Base-by-base conservation (phyloP, 495 filamentous ascomycete genomes). In the Penicillium dipodomyicola region DNA sequence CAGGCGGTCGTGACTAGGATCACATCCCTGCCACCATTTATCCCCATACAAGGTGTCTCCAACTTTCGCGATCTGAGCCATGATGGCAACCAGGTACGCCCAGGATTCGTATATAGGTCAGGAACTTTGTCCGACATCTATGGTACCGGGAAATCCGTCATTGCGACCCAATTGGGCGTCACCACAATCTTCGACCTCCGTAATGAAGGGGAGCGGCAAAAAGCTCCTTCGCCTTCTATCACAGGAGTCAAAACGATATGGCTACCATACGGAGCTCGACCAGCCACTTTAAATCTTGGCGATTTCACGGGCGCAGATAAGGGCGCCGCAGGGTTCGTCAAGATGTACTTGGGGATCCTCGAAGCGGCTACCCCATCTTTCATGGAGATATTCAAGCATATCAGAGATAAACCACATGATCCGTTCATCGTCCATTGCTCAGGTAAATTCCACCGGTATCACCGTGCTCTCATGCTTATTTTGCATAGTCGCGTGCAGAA, bases 151-250 rank as follows among this genome's bases (percentile, higher is more conserved):
- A 80, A 82, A 4, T 52, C 60, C 4, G 69, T 71, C 14, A 72
- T 91, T 39, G 58, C 46, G 49, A 54, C 65, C 7, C 58, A 64
- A 5, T 68, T 90, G 10, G 77, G 79, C 6, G 82, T 91, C 59
- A 78, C 72, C 15, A 76, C 79, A 30, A 78, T 90, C 39, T 89
- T 82, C 58, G 86, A 91, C 66, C 72, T 91, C 8, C 83, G 89
- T 35, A 85, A 84, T 2, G 80, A 87, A 58, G 71, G 80, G 20
- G 70, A 81, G 54, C 61, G 70, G 14, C 57, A 57, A 29, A 49
- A 72, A 30, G 70, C 62, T 20, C 82, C 80, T 49, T 66, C 64
- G 33, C 67, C 63, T 3, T 62, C 62, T 39, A 70, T 69, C 35
- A 57, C 53, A 8, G 82, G 79, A 1, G 76, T 79, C 40, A 61